phyloP scores from a whole-genome alignment of 371 early-diverging fungal species.

The Actinomucor elegans region DNA sequence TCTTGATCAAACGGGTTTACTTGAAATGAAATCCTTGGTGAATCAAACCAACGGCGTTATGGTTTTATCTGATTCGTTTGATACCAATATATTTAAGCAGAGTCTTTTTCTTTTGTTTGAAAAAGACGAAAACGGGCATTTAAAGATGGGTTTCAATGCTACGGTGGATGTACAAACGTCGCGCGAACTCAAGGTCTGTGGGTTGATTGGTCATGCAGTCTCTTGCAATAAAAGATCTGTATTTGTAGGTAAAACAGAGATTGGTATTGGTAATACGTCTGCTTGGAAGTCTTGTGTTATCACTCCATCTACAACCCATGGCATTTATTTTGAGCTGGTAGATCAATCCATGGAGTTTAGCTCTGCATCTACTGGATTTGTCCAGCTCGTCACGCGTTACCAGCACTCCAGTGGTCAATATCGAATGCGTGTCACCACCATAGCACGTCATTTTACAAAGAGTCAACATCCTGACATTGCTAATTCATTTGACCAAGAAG shows the following conservation, averaged over 20 bases:
- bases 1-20: constrained; percentile 67
- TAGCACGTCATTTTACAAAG: constrained; percentile 92
- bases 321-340: constrained; percentile 96
- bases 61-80: constrained; percentile 96
- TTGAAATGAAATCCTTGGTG: constrained; percentile 96
- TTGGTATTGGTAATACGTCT: constrained; percentile 94
- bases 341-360: constrained; percentile 79
- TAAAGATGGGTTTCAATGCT: constrained; percentile 98
- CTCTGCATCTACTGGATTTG: constrained; percentile 87
- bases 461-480: constrained; percentile 86
- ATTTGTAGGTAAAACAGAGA: constrained; percentile 95
- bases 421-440: constrained; percentile 93
- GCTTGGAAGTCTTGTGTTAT: constrained; percentile 94
- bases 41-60: constrained; percentile 94
- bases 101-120: constrained; percentile 91
- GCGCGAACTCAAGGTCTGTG: constrained; percentile 92
- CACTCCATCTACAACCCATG: constrained; percentile 83
- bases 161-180: constrained; percentile 94
- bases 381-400: constrained; percentile 95
- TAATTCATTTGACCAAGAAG: constrained; percentile 98
- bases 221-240: constrained; percentile 88
- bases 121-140: constrained; percentile 84
- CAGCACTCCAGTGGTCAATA: constrained; percentile 92
- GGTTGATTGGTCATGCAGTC: constrained; percentile 94
- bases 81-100: constrained; percentile 94